Conservation (phyloP, 208 protist species). For the Angomonas desouzai region DNA sequence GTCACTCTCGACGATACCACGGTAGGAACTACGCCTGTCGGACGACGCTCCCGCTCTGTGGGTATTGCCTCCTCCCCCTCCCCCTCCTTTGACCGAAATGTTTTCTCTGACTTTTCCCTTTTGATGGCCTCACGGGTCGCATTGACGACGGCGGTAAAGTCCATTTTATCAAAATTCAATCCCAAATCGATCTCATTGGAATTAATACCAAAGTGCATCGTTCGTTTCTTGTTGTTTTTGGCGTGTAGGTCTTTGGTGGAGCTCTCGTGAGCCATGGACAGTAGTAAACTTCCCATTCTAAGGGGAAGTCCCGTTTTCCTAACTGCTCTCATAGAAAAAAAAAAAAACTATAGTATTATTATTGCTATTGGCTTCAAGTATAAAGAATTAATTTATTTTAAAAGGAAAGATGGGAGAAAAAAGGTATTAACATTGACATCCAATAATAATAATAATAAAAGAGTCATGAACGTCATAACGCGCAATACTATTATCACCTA, state of each 20-base stretch:
- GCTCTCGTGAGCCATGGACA: slow-evolving; percentile 14
- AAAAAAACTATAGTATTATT: no score
- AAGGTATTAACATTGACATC: no score
- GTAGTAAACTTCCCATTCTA: neutral
- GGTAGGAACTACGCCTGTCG: neutral
- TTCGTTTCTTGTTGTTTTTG: slow-evolving; percentile 8
- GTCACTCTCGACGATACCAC: slow-evolving; percentile 2
- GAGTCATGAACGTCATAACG: neutral
- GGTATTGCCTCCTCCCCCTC: neutral
- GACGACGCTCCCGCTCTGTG: no score
- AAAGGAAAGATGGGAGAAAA: no score
- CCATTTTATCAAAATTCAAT: slow-evolving; percentile 54
- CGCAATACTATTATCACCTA: neutral
- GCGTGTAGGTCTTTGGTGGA: slow-evolving; percentile 8
- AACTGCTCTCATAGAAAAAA: neutral
- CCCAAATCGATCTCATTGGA: slow-evolving; percentile 24
- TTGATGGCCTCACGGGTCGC: slow-evolving; percentile 36
- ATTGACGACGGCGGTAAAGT: slow-evolving; percentile 42
- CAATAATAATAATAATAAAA: slow-evolving; percentile 9
- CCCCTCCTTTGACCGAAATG: neutral
- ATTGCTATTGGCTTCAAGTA: no score
- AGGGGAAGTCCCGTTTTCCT: neutral
- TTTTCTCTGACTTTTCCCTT: slow-evolving; percentile 13
- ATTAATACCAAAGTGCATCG: slow-evolving; percentile 41
- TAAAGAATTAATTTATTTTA: no score